A percentile compares a stretch with the other conserved stretches of the same genome.
phyloP scores from a whole-genome alignment of 768 basidiomycete species.

The Sporobolomyces roseus region DNA sequence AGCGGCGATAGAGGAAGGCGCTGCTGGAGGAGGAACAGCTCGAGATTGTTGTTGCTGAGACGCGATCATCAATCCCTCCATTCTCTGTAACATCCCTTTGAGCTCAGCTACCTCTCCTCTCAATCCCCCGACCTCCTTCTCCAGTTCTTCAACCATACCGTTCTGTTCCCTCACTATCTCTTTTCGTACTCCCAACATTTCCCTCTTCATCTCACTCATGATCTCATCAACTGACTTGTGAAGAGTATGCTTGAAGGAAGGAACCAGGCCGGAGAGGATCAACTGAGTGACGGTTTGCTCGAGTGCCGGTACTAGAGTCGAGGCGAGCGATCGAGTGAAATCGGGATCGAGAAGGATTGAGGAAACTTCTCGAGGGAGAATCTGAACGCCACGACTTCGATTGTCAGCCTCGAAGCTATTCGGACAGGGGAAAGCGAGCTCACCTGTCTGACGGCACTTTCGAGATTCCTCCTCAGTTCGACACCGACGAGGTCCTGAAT shows the following conservation, averaged over 20 bases:
- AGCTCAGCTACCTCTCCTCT: constrained; percentile 15
- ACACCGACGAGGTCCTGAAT: constrained; percentile 75
- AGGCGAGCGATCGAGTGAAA: constrained; percentile 70
- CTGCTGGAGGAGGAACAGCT: neutral
- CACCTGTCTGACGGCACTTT: constrained; percentile 70
- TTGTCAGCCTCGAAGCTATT: no score
- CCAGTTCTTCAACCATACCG: constrained; percentile 70
- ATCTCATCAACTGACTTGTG: constrained; percentile 74
- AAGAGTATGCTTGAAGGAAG: constrained; percentile 71
- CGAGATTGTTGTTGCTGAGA: no score
- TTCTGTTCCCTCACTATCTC: constrained; percentile 78
- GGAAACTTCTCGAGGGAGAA: constrained; percentile 72
- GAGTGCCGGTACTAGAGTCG: constrained; percentile 66
- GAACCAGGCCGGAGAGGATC: constrained; percentile 67
- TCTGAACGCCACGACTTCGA: no score
- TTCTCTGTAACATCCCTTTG: constrained; percentile 19
- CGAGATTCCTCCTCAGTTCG: constrained; percentile 67
- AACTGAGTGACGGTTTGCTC: constrained; percentile 75
- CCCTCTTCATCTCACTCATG: constrained; percentile 66
- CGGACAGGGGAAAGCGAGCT: constrained; percentile 45
- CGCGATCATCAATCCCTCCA: constrained; percentile 23
- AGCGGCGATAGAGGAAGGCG: neutral
- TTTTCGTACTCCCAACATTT: constrained; percentile 71
- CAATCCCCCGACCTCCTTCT: constrained; percentile 48
- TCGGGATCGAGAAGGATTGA: constrained; percentile 71